phyloP scores from a whole-genome alignment of 306 rosid species.

The Begonia fuchsioides region DNA sequence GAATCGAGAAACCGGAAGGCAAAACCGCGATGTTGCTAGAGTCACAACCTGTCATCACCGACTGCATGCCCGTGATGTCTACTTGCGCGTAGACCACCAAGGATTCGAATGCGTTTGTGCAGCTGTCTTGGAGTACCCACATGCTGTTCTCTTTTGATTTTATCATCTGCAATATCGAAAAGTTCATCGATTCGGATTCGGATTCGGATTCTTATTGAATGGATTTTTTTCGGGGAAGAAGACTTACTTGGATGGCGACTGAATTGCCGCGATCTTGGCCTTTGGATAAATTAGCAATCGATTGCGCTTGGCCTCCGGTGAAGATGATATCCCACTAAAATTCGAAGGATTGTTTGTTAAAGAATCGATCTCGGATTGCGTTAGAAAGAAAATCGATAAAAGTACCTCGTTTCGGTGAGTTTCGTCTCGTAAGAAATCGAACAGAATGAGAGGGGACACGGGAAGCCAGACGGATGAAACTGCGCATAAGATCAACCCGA shows the following conservation, averaged over 20 bases:
- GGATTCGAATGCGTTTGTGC: slow-evolving; percentile 75
- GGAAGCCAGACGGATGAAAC: slow-evolving; percentile 95
- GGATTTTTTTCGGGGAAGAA: not conserved
- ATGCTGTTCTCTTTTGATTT: slow-evolving; percentile 58
- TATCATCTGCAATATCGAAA: slow-evolving; percentile 27
- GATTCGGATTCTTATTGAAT: not conserved
- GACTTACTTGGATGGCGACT: slow-evolving; percentile 68
- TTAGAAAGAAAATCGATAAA: slow-evolving; percentile 1
- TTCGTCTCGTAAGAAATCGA: slow-evolving; percentile 78
- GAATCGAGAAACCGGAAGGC: slow-evolving; percentile 87
- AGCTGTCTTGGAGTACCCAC: slow-evolving; percentile 89
- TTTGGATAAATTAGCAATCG: slow-evolving; percentile 71
- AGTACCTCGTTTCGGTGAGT: slow-evolving; percentile 54
- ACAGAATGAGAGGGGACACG: slow-evolving; percentile 37
- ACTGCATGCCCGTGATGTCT: slow-evolving; percentile 62
- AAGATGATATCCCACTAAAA: slow-evolving; percentile 83
- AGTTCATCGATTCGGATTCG: not conserved
- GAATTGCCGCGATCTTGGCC: slow-evolving; percentile 97
- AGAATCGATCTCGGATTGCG: not conserved
- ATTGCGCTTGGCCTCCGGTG: slow-evolving; percentile 53
- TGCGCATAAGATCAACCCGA: slow-evolving; percentile 74
- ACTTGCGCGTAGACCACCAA: slow-evolving; percentile 81
- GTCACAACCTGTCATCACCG: slow-evolving; percentile 86
- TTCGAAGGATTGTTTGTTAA: slow-evolving; percentile 6
- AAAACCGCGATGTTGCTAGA: slow-evolving; percentile 72